Base-by-base conservation (phyloP, 2,329 filamentous ascomycete species). In the Ascochyta lentis region DNA sequence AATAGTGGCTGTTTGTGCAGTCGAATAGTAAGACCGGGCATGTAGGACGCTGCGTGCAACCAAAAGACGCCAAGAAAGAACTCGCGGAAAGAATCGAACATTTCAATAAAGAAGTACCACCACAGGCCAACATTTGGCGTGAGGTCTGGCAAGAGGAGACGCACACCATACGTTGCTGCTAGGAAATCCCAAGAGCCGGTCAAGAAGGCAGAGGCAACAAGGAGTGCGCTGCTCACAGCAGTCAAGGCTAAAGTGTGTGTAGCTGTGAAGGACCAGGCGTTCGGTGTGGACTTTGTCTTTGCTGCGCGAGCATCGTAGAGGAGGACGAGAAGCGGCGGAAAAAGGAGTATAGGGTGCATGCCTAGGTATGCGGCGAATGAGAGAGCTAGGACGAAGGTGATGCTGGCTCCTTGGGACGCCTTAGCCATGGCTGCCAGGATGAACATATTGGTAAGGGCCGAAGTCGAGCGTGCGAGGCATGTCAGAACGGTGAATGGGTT, bases 61-160 rank as follows among this genome's bases (percentile, higher is more conserved):
- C 96, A 98, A 79, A 99, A 99, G 44, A 99, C 93, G 50, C 91
- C 95, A 3, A 99, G 85, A 82, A 98, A 99, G 82, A 99, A 99
- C 66, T 90, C 89, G 35, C 95, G 86, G 83, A 99, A 99, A 1
- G 93, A 94, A 78, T 99, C 95, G 74, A 99, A 99, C 87, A 99
- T 99, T 74, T 99, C 94, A 65, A 96, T 96, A 73, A 99, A 98
- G 79, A 99, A 99, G 78, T 99, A 99, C 95, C 95, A 99, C 95
- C 95, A 99, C 1, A 99, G 82, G 1, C 95, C 95, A 27, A 96
- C 90, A 64, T 98, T 99, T 12, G 95, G 95, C 0, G 94, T 96
- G 37, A 99, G 83, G 72, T 99, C 95, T 8, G 92, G 91, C 3
- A 99, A 84, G 1, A 95, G 87, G 34, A 99, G 83, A 67, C 96